These are phyloP conservation scores for Volvox reticuliferus DNA, from an alignment of 139 green algal species.

Conservation along the genomic window DNA sequence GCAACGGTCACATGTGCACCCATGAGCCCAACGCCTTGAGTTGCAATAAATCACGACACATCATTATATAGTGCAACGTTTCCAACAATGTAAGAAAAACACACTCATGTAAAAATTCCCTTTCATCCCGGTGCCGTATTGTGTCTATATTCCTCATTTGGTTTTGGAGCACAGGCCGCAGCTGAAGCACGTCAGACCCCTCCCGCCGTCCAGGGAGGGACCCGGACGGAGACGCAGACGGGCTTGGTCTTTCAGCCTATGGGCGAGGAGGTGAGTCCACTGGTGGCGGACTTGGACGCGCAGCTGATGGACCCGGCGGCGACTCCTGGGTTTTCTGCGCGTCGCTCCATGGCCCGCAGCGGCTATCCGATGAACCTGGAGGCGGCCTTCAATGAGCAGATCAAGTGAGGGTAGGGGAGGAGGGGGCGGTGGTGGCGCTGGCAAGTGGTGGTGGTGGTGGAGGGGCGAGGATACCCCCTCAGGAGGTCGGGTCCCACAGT, in stretches of 20 bases:
- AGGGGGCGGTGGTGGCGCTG: background rate
- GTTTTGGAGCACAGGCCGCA: too few relatives aligned
- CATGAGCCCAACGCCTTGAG: too few relatives aligned
- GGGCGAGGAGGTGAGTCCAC: constrained; percentile 70
- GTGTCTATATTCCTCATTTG: too few relatives aligned
- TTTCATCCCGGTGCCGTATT: too few relatives aligned
- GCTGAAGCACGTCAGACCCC: too few relatives aligned
- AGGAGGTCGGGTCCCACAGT: too few relatives aligned
- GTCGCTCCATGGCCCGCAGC: constrained; percentile 76
- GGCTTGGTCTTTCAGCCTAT: constrained; percentile 84
- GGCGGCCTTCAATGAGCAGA: constrained; percentile 93
- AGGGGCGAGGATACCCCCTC: too few relatives aligned
- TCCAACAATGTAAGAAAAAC: too few relatives aligned
- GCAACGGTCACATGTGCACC: too few relatives aligned
- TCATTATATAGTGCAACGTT: too few relatives aligned
- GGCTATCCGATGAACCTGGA: constrained; percentile 77
- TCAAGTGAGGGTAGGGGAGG: constrained; percentile 76
- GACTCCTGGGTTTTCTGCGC: constrained; percentile 26
- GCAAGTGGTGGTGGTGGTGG: background rate
- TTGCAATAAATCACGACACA: too few relatives aligned
- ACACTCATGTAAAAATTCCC: too few relatives aligned
- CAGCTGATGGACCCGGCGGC: constrained; percentile 35
- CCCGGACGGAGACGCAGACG: background rate
- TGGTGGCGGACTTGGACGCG: constrained; percentile 70
- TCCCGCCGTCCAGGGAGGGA: background rate